Evolutionary conservation across 345 rosid genomes (phyloP).

Genomic region (Eucalyptus lansdowneana): DNA sequence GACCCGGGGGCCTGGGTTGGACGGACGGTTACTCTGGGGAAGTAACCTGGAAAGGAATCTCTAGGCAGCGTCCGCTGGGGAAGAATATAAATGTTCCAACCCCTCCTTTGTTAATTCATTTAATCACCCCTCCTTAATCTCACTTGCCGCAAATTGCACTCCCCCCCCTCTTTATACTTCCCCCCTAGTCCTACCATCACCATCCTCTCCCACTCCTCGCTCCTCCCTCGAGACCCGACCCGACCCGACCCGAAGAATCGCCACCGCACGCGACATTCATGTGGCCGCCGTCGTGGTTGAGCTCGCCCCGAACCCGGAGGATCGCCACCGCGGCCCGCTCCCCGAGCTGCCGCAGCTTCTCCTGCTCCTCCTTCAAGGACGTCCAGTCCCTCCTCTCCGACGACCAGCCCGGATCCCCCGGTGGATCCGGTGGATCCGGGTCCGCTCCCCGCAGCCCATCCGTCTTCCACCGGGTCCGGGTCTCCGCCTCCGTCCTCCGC

Average conservation of each 20-base stretch:
- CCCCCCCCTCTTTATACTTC: no score
- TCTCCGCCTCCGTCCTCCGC: conserved; percentile 28
- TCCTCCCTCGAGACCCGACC: not conserved
- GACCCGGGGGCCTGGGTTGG: not conserved
- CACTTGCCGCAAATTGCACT: not conserved
- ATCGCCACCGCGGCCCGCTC: not conserved
- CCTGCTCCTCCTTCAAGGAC: conserved; percentile 53
- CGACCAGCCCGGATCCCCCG: not conserved
- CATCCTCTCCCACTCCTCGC: not conserved
- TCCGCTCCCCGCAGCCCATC: conserved; percentile 10
- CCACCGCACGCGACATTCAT: not conserved
- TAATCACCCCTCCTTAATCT: not conserved
- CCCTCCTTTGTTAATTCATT: not conserved
- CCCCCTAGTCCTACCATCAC: not conserved
- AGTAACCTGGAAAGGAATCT: not conserved
- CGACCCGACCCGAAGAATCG: no score
- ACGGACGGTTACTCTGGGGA: not conserved
- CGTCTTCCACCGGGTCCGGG: conserved; percentile 55
- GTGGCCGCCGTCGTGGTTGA: conserved; percentile 45
- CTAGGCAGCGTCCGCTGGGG: not conserved
- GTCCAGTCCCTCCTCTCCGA: conserved; percentile 20
- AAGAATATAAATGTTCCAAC: not conserved
- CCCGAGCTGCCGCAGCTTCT: conserved; percentile 8
- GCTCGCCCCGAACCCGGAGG: conserved; percentile 1
- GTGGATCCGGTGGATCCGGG: not conserved